These are phyloP conservation scores for Phialophora chinensis DNA, from an alignment of 2,329 filamentous ascomycete genomes.

Conservation along the genomic window DNA sequence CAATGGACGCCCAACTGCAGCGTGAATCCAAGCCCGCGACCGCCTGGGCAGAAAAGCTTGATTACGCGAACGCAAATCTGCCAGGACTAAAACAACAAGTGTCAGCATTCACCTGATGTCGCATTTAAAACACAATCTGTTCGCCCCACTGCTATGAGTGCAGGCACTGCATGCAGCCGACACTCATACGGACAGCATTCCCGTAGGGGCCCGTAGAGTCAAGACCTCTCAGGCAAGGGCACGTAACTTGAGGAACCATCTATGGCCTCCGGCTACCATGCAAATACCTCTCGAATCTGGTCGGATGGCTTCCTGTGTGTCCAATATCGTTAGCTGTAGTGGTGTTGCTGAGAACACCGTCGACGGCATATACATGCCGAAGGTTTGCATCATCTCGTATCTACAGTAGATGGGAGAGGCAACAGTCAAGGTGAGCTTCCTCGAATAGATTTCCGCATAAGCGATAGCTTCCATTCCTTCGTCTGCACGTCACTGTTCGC, in stretches of 20 bases:
- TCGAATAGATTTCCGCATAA: slow-evolving; percentile 1
- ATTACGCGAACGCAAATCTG: background rate
- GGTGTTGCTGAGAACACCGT: background rate
- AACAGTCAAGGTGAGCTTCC: background rate
- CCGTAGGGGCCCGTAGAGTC: background rate
- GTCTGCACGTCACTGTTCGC: background rate
- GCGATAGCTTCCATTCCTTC: background rate
- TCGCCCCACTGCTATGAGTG: background rate
- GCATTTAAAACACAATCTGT: background rate
- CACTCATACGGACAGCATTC: background rate
- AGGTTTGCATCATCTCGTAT: background rate
- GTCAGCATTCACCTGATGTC: background rate
- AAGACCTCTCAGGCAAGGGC: background rate
- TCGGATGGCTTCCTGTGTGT: background rate
- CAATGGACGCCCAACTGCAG: background rate
- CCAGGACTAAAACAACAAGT: background rate
- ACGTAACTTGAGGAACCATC: background rate
- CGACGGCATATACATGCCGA: background rate
- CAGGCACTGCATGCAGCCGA: background rate
- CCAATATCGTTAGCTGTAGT: background rate
- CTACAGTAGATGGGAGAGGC: background rate
- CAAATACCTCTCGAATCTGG: background rate
- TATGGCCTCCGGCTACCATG: too few species aligned
- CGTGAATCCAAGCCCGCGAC: background rate
- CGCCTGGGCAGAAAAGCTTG: background rate